Conservation (phyloP, 2,329 filamentous ascomycete species). For the Cladosporium oxysporum region DNA sequence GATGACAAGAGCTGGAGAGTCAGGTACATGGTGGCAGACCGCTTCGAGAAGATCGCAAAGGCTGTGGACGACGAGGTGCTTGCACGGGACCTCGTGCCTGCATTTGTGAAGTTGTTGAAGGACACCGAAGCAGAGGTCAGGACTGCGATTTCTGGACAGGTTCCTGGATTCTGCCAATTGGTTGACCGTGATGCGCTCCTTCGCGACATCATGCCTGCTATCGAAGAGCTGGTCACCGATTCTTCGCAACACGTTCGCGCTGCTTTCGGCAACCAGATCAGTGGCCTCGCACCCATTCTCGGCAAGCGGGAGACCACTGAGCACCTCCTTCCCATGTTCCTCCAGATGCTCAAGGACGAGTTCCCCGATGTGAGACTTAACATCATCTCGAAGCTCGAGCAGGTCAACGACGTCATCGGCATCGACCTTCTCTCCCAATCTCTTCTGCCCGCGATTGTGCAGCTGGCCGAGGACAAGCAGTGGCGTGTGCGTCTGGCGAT, state of each 20-base stretch:
- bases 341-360: conserved; percentile 99
- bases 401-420: conserved; percentile 97
- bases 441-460: conserved; percentile 92
- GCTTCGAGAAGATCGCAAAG: conserved; percentile 99
- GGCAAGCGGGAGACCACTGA: conserved; percentile 99
- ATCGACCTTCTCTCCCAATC: conserved; percentile 97
- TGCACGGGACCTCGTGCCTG: conserved; percentile 87
- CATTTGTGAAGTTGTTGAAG: conserved; percentile 96
- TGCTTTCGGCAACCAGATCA: conserved; percentile 93
- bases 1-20: conserved; percentile 99
- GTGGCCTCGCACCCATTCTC: conserved; percentile 91
- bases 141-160: conserved; percentile 95
- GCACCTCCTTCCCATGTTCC: conserved; percentile 96
- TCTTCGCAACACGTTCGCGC: conserved; percentile 95
- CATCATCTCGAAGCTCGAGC: conserved; percentile 99
- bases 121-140: conserved; percentile 97
- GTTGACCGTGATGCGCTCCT: conserved; percentile 86
- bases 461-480: conserved; percentile 97
- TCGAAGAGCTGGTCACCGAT: conserved; percentile 95
- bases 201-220: conserved; percentile 92
- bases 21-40: conserved; percentile 97
- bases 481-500: conserved; percentile 97
- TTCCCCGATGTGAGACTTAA: conserved; percentile 97
- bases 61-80: conserved; percentile 97
- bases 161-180: conserved; percentile 87